These are phyloP conservation scores for Phlegmacium glaucopus DNA, from an alignment of 768 basidiomycete genomes.

Conservation along the genomic window DNA sequence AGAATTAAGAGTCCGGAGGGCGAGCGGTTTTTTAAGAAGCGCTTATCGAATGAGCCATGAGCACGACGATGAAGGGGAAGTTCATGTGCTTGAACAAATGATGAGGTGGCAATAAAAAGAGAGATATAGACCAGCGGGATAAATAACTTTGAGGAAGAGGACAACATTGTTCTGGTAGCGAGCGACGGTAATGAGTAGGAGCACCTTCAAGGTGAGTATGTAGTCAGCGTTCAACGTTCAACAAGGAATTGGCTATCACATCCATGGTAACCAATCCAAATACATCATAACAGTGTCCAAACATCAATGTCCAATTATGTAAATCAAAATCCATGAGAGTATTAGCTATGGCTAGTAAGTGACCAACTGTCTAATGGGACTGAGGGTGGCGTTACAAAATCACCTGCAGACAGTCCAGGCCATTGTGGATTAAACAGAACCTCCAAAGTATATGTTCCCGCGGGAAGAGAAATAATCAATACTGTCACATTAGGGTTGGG, in stretches of 20 bases:
- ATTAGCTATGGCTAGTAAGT: slow-evolving; percentile 70
- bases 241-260: slow-evolving; percentile 4
- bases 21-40: slow-evolving; percentile 67
- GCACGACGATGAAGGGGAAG: slow-evolving; percentile 45
- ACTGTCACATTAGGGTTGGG: slow-evolving; percentile 78
- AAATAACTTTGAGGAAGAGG: slow-evolving; percentile 39
- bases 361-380: slow-evolving; percentile 77
- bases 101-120: slow-evolving; percentile 44
- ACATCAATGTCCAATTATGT: slow-evolving; percentile 5
- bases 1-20: slow-evolving; percentile 25
- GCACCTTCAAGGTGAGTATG: slow-evolving; percentile 24
- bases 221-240: slow-evolving; percentile 10
- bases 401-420: slow-evolving; percentile 53
- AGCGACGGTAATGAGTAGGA: slow-evolving; percentile 7
- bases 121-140: slow-evolving; percentile 62
- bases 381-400: slow-evolving; percentile 65
- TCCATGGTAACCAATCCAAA: slow-evolving; percentile 5
- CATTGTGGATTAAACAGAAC: slow-evolving; percentile 96
- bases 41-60: slow-evolving; percentile 48
- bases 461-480: slow-evolving; percentile 63
- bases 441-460: slow-evolving; percentile 75
- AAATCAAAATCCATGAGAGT: slow-evolving; percentile 8
- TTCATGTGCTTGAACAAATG: slow-evolving; percentile 41
- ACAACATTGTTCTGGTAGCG: slow-evolving; percentile 41
- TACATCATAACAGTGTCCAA: slow-evolving; percentile 3